Base-by-base conservation (phyloP, 1,284 basidiomycete species). In the Pseudozyma flocculosa region DNA sequence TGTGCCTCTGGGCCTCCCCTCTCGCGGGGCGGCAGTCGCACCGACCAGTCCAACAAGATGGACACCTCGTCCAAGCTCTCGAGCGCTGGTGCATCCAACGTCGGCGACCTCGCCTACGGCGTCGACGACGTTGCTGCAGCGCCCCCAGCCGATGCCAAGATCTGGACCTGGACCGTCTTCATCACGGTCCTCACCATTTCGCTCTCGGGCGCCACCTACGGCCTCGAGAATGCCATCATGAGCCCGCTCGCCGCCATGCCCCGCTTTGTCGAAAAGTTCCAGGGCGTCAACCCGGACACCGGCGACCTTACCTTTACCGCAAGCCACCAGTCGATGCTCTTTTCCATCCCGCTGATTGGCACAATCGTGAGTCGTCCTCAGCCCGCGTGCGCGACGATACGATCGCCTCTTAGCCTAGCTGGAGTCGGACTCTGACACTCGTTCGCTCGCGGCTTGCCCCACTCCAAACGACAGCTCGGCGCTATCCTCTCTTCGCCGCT, bases 181-280 rank as follows among this genome's bases (percentile, higher is more conserved):
- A 45, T 64, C 34, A 64, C 61, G 10, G 56, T 64, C 3, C n/a
- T 64, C 39, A 65, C 62, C 45, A 61, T 66, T 42, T 54, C 58
- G 0, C 43, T 65, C 14, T 65, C 61, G 22, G 66, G 61, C 19
- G 61, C 61, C n/a, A 60, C 54, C 9, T 68, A 65, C 23, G 61
- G 61, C 15, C 52, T 60, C 44, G 68, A 71, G 24, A 71, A 71
- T 50, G 57, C 59, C 21, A 52, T 71, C 56, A 62, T 71, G 54
- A 61, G 65, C 23, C 68, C 68, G 34, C 50, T 71, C 24, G 59
- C 66, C 18, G 64, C 68, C 26, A 68, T 68, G 52, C 54, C 56
- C 26, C 51, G 51, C 22, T 71, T 71, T 36, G 68, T 71, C 29
- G 46, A 59, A 22, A 51, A 62, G 45, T 63, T 61, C 24, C 68